Conservation (phyloP, 2,329 filamentous ascomycete genomes). For the Curvularia eragrostidis region DNA sequence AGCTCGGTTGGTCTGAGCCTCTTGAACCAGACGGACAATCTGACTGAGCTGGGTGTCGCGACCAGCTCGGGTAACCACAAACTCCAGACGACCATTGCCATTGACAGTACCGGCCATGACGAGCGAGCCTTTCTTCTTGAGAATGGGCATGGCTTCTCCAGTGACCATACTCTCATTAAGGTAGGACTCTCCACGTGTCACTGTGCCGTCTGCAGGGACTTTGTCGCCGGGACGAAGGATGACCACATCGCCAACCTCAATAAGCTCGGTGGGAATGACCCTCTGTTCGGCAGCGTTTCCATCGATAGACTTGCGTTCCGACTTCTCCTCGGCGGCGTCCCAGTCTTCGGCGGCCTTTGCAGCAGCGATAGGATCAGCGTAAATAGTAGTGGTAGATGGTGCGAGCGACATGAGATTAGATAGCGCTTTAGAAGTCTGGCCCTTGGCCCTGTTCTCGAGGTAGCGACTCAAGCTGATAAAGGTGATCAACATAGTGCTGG, state of each 20-base stretch:
- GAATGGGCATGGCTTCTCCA: constrained; percentile 92
- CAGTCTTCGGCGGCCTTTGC: constrained; percentile 87
- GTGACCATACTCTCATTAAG: constrained; percentile 99
- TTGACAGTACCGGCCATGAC: constrained; percentile 97
- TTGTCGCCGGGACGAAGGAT: constrained; percentile 94
- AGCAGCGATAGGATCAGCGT: constrained; percentile 89
- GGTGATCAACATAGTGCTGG: constrained; percentile 96
- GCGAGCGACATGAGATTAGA: constrained; percentile 94
- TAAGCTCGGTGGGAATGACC: constrained; percentile 88
- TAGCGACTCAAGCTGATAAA: constrained; percentile 92
- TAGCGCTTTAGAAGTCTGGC: constrained; percentile 91
- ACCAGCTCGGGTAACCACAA: constrained; percentile 88
- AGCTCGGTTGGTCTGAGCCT: constrained; percentile 91
- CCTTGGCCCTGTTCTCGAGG: constrained; percentile 93
- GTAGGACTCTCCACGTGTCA: constrained; percentile 89
- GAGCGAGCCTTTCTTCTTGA: constrained; percentile 79
- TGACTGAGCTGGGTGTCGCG: constrained; percentile 96
- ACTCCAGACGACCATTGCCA: constrained; percentile 87
- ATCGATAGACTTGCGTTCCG: constrained; percentile 51
- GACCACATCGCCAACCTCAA: constrained; percentile 92
- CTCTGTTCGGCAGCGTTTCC: constrained; percentile 78
- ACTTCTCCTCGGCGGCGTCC: constrained; percentile 60
- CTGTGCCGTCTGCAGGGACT: constrained; percentile 87
- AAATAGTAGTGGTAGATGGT: constrained; percentile 96
- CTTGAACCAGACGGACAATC: constrained; percentile 97